Base-by-base conservation (phyloP, 768 basidiomycete species). In the Clathrus columnatus region DNA sequence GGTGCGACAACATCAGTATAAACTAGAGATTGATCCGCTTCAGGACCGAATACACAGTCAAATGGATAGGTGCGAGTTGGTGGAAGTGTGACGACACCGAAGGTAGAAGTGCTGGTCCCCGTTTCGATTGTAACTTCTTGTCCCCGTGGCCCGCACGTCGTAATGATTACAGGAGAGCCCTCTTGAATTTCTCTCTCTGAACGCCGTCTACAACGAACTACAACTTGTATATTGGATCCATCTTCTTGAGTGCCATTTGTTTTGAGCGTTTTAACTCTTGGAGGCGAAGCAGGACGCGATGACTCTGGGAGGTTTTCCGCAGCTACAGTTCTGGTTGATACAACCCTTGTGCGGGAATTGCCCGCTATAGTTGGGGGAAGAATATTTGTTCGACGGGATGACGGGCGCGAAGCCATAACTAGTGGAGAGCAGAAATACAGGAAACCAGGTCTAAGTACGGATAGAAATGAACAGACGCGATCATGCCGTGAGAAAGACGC, bases 21-120 rank as follows among this genome's bases (percentile, higher is more conserved):
- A 10, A 99, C 79, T 79, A 91, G 80, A 20, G 87, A 83, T 66
- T 99, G 96, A 66, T 95, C 92, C 21, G 94, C 94, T 67, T 96
- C 93, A 18, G 94, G 92, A 2, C 96, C 95, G 72, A 96, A 97
- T 6, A 96, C 96, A 24, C 87, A 74, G 69, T 97, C 94, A 68
- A 96, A 99, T 3, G 89, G 85, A 68, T 97, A 99, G 1, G 90
- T 95, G 50, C 87, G 75, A 2, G 83, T 81, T 10, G 86, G 86
- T 21, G 89, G 79, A n/a, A 83, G 72, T 5, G 81, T 83, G 11
- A 87, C 75, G 44, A 90, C 62, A n/a, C 88, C 88, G 5, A 91
- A 67, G 55, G 80, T 84, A 2, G 85, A 83, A 1, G 78, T 67
- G 0, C 87, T 84, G 1, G 79, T 64, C 4, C 85, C 80, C 0